Base-by-base conservation (phyloP, 1,284 basidiomycete genomes). In the Mixia osmundae region DNA sequence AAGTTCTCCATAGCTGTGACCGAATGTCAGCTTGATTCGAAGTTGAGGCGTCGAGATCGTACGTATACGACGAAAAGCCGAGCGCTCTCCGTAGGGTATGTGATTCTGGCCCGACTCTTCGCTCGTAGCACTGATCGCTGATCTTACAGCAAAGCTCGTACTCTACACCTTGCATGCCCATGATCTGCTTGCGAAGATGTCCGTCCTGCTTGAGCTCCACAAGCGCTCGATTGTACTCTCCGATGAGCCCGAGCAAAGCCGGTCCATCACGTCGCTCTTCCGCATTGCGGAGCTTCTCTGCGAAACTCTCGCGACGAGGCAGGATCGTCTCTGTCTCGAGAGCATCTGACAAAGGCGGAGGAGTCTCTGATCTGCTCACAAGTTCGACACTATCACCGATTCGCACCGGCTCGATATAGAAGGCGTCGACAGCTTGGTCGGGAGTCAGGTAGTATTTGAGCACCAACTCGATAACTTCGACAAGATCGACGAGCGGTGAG, bases 21-120 rank as follows among this genome's bases (percentile, higher is more conserved):
- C 36, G 16, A n/a, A 25, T 15, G 4, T 15, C n/a, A 5, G 27
- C 30, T 21, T 15, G n/a, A 15, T 19, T 16, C 3, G 19, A 37
- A 33, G 16, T 20, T 23, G 28, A 8, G n/a, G 4, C 7, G 21
- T 16, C 20, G 12, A 43, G 19, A 25, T 12, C 25, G 7, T 21
- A 4, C 7, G 14, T 14, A 27, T 33, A 28, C 35, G 25, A 25
- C 6, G 7, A 2, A 10, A 12, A 24, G 16, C 11, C 21, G 12
- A 4, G 12, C 14, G 22, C 26, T 50, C 44, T 14, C 44, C 43
- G 37, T 58, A 60, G 4, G 58, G 53, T 35, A 51, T 50, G 43
- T 63, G 62, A 18, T 54, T 55, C 33, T 58, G 65, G 65, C 3
- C 63, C 65, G 0, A 67, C 64, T 1, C 60, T 55, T 7, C 66